phyloP scores from a whole-genome alignment of 2,329 filamentous ascomycete genomes.

The Domatiomyces catenatus region DNA sequence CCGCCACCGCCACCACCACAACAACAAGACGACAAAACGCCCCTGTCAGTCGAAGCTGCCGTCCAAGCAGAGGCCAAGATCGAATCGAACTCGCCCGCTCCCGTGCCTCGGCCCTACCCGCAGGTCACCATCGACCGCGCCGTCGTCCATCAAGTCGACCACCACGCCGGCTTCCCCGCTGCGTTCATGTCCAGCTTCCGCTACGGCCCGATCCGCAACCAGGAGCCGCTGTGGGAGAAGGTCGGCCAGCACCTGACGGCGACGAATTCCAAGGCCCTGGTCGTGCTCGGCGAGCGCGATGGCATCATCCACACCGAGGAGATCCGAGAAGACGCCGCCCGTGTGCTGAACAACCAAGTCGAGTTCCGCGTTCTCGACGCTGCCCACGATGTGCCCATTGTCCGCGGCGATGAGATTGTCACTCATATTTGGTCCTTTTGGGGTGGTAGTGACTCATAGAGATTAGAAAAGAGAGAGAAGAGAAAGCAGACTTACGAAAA shows the following conservation, averaged over 20 bases:
- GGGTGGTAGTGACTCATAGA: constrained; percentile 6
- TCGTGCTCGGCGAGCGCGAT: constrained; percentile 53
- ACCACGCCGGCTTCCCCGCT: constrained; percentile 51
- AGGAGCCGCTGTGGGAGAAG: constrained; percentile 45
- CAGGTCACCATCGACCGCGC: constrained; percentile 45
- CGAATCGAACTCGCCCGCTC: constrained; percentile 25
- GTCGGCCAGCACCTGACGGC: constrained; percentile 30
- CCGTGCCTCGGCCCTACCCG: constrained; percentile 38
- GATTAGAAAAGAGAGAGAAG: no score
- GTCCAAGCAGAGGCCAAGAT: constrained; percentile 28
- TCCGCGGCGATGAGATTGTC: constrained; percentile 43
- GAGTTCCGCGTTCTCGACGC: constrained; percentile 43
- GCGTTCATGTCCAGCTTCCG: constrained; percentile 58
- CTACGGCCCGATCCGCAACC: constrained; percentile 52
- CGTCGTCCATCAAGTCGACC: constrained; percentile 53
- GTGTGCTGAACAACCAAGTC: constrained; percentile 39
- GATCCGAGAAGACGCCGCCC: constrained; percentile 44
- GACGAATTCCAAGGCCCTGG: constrained; percentile 35
- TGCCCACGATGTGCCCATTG: constrained; percentile 57
- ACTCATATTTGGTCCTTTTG: constrained; percentile 33
- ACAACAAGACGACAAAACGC: constrained; percentile 20
- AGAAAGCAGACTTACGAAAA: no score
- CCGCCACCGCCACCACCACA: neutral
- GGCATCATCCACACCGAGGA: constrained; percentile 52
- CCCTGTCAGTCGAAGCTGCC: constrained; percentile 27